Evolutionary conservation across 306 rosid genomes (phyloP).

Genomic region (Argentina anserina): DNA sequence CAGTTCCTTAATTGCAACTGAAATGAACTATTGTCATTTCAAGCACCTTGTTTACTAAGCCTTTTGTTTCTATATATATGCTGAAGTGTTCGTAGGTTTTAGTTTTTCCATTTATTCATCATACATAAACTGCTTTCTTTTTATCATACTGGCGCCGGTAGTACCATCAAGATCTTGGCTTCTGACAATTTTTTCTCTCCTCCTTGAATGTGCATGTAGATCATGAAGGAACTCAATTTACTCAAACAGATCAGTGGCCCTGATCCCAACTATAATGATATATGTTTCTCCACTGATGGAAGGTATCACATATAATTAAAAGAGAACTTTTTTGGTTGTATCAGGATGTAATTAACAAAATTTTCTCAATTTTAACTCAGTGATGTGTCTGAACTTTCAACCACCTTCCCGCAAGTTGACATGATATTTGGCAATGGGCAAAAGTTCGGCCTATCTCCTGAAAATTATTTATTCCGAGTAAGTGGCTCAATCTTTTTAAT

Average conservation of each 20-base stretch:
- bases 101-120: neutral
- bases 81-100: neutral
- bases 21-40: neutral
- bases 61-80: neutral
- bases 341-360: constrained; percentile 21
- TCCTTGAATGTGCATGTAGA: constrained; percentile 34
- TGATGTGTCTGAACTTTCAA: constrained; percentile 52
- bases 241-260: constrained; percentile 71
- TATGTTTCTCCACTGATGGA: constrained; percentile 75
- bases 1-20: neutral
- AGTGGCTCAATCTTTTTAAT: constrained; percentile 31
- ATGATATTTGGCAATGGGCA: constrained; percentile 80
- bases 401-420: constrained; percentile 79
- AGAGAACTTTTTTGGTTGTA: constrained; percentile 15
- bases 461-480: constrained; percentile 89
- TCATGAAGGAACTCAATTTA: constrained; percentile 58
- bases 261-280: constrained; percentile 79
- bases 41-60: constrained; percentile 1
- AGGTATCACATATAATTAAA: constrained; percentile 42
- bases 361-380: constrained; percentile 45
- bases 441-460: constrained; percentile 78
- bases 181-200: neutral
- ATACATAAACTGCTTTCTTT: neutral
- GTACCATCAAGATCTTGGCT: neutral
- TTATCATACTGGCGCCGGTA: neutral